These are phyloP conservation scores for Nigrospora osmanthi DNA, from an alignment of 2,329 filamentous ascomycete species.

Conservation along the genomic window DNA sequence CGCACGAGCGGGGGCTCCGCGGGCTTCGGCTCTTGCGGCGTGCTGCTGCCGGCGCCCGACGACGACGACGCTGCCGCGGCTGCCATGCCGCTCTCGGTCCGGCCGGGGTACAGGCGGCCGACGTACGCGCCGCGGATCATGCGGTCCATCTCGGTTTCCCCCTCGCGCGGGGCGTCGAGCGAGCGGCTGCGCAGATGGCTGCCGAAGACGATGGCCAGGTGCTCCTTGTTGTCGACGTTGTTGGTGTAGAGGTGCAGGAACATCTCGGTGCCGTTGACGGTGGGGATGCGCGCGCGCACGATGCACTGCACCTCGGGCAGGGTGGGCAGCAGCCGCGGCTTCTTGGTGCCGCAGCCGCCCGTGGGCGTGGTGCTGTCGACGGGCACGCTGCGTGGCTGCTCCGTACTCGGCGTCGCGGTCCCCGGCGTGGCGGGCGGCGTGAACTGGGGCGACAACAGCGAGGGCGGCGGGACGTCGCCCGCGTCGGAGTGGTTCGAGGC, in stretches of 20 bases:
- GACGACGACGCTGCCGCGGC: too few species aligned
- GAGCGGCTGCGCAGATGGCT: slow-evolving; percentile 68
- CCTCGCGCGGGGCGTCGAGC: slow-evolving; percentile 62
- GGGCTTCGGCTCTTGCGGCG: slow-evolving; percentile 17
- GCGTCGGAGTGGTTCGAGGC: neutral
- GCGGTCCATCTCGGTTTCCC: slow-evolving; percentile 79
- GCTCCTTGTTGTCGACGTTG: slow-evolving; percentile 88
- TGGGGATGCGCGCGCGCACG: slow-evolving; percentile 90
- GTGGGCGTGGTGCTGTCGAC: slow-evolving; percentile 51
- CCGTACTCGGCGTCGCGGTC: slow-evolving; percentile 40
- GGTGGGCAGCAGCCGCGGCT: slow-evolving; percentile 64
- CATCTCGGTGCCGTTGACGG: slow-evolving; percentile 88
- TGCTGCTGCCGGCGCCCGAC: neutral
- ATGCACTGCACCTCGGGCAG: slow-evolving; percentile 87
- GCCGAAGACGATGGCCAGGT: slow-evolving; percentile 94
- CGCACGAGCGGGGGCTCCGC: slow-evolving; percentile 65
- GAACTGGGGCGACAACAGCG: slow-evolving; percentile 81
- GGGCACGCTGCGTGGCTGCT: slow-evolving; percentile 42
- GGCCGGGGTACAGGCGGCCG: slow-evolving; percentile 77
- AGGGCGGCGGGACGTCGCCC: slow-evolving; percentile 40
- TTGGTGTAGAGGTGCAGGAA: slow-evolving; percentile 94
- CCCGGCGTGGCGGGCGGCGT: slow-evolving; percentile 63
- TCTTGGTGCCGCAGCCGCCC: slow-evolving; percentile 54
- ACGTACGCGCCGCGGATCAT: slow-evolving; percentile 94
- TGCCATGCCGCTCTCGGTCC: slow-evolving; percentile 65